Base-by-base conservation (phyloP, 2,329 filamentous ascomycete genomes). In the Claviceps sp. region DNA sequence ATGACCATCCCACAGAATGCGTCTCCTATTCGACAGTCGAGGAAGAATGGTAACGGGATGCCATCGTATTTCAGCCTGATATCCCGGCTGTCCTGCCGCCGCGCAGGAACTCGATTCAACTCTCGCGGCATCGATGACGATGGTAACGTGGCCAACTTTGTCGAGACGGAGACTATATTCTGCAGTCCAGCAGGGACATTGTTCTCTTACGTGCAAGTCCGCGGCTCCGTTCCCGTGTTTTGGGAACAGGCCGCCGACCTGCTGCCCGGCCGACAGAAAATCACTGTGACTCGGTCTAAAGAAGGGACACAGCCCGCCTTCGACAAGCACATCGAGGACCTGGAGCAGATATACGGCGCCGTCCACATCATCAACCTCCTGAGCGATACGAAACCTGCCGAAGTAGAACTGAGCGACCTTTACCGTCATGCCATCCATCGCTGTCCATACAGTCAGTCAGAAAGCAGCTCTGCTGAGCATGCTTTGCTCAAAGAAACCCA, bases 111-210 rank as follows among this genome's bases (percentile, higher is more conserved):
- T 16, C 80, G 93, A 42, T 98, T 97, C 74, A 97, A 97, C 66
- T 85, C 91, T n/a, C 80, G 93, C 59, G 93, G 93, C 41, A 95
- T 98, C 57, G 93, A 98, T 63, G 93, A 98, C 64, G 89, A 97
- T 62, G 93, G 93, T 14, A 89, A 97, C 61, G 93, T 97, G 30
- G 90, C 93, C 55, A 98, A 98, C 67, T 98, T 95, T 68, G 93
- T 97, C n/a, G 93, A 98, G 68, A 93, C 89, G 0, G 93, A 98
- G 69, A 95, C 89, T 0, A 82, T 91, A 42, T 90, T 94, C 63
- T 95, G 87, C 85, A 85, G 84, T 59, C 86, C 87, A 1, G 80
- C 81, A 1, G 80, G 81, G 3, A 71, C 89, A 6, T 81, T 89
- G 52, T 97, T 97, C 65, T 97, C 93, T 0, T 98, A 96, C 66